A percentile compares a stretch with the other conserved stretches of the same genome.
phyloP scores from a whole-genome alignment of 768 basidiomycete species.

The Phylloporus sp. region DNA sequence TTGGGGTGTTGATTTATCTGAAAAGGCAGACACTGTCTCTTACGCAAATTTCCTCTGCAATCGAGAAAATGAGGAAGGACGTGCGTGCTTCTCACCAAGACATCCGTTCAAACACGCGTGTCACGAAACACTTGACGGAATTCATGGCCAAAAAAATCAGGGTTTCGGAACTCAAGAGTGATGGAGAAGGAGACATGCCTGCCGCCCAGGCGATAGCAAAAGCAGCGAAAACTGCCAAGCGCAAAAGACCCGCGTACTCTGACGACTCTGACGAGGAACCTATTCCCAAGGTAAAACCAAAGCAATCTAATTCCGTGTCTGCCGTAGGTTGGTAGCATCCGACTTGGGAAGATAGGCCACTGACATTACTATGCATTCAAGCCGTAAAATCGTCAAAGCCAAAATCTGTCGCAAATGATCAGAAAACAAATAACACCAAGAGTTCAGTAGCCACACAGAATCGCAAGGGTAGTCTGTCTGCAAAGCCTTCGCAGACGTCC shows the following conservation, averaged over 20 bases:
- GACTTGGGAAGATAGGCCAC: neutral
- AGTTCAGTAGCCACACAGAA: neutral
- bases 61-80: slow-evolving; percentile 37
- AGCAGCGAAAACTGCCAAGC: slow-evolving; percentile 16
- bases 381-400: slow-evolving; percentile 12
- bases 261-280: slow-evolving; percentile 23
- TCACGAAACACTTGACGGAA: slow-evolving; percentile 32
- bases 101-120: slow-evolving; percentile 37
- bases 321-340: slow-evolving; percentile 14
- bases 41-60: slow-evolving; percentile 41
- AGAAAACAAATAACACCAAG: slow-evolving; percentile 8
- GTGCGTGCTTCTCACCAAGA: slow-evolving; percentile 38
- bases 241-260: slow-evolving; percentile 23
- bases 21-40: slow-evolving; percentile 33
- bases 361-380: slow-evolving; percentile 3
- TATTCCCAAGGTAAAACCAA: slow-evolving; percentile 15
- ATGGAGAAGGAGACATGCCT: slow-evolving; percentile 31
- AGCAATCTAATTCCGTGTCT: neutral
- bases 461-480: neutral
- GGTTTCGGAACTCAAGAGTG: slow-evolving; percentile 30
- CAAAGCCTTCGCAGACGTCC: slow-evolving; percentile 3
- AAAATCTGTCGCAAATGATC: neutral
- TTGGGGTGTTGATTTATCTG: slow-evolving; percentile 38
- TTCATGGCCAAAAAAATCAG: slow-evolving; percentile 32
- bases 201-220: slow-evolving; percentile 17